These are phyloP conservation scores for Phytophthora fragariae DNA, from an alignment of 352 stramenopile genomes.

Conservation along the genomic window DNA sequence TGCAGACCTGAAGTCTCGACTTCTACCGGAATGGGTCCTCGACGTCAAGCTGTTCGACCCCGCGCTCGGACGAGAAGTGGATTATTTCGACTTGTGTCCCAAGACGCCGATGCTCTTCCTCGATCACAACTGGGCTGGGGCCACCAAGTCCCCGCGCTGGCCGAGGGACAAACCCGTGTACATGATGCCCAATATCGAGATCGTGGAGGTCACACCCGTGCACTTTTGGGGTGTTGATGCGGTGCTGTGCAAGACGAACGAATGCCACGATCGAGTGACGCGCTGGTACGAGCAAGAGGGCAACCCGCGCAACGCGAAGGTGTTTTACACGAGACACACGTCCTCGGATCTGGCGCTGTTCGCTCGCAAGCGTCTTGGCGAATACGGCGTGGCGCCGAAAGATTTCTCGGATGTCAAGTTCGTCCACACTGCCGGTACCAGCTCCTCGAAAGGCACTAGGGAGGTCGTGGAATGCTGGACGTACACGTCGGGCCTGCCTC, in stretches of 20 bases:
- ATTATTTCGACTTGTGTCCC: constrained; percentile 70
- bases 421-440: constrained; percentile 60
- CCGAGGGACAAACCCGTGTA: constrained; percentile 56
- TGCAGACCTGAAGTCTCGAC: constrained; percentile 42
- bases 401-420: constrained; percentile 56
- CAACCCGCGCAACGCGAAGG: constrained; percentile 43
- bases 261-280: constrained; percentile 55
- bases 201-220: constrained; percentile 54
- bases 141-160: constrained; percentile 28
- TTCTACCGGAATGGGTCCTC: constrained; percentile 50
- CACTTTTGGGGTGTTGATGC: constrained; percentile 61
- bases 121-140: constrained; percentile 60
- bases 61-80: constrained; percentile 28
- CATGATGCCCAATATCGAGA: constrained; percentile 62
- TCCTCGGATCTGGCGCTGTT: constrained; percentile 44
- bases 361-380: constrained; percentile 29
- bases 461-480: constrained; percentile 71
- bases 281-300: constrained; percentile 60
- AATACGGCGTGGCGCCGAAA: constrained; percentile 35
- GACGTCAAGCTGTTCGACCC: constrained; percentile 36
- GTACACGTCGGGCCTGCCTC: constrained; percentile 46
- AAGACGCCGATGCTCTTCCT: constrained; percentile 60
- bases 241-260: constrained; percentile 73
- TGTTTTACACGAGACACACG: constrained; percentile 69
- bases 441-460: constrained; percentile 61